Evolutionary conservation across 2,329 filamentous ascomycete genomes (phyloP).

Genomic region (Penicillium sp.): DNA sequence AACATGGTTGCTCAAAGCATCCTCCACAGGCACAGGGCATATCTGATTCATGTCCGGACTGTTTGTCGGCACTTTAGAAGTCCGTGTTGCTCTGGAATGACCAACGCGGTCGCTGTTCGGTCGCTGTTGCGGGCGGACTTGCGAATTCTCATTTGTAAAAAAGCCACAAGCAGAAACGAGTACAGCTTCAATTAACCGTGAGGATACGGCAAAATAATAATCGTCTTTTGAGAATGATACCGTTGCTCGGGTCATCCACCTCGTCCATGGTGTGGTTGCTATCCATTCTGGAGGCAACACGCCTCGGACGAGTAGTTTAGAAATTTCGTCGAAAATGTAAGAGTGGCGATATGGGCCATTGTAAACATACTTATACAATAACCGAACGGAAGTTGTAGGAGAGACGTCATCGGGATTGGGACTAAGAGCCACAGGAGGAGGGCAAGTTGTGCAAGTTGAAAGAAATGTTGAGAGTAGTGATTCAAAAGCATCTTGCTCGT

Average conservation of each 20-base stretch:
- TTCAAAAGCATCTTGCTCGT: slow-evolving; percentile 40
- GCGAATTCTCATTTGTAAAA: neutral
- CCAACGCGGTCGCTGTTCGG: neutral
- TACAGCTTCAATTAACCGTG: slow-evolving; percentile 33
- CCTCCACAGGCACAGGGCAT: slow-evolving; percentile 37
- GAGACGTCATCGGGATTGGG: slow-evolving; percentile 14
- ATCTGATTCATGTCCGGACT: slow-evolving; percentile 7
- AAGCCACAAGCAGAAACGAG: slow-evolving; percentile 31
- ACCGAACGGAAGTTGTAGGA: slow-evolving; percentile 30
- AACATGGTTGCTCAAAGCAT: slow-evolving; percentile 39
- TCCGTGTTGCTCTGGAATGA: slow-evolving; percentile 15
- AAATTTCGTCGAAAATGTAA: slow-evolving; percentile 37
- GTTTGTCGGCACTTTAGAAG: slow-evolving; percentile 8
- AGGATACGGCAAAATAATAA: slow-evolving; percentile 32
- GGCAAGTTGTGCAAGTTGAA: slow-evolving; percentile 27
- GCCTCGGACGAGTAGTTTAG: slow-evolving; percentile 34
- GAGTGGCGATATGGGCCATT: slow-evolving; percentile 19
- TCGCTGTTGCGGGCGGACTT: neutral
- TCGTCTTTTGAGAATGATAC: slow-evolving; percentile 39
- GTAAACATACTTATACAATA: slow-evolving; percentile 33
- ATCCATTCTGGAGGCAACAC: slow-evolving; percentile 42
- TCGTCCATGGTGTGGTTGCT: slow-evolving; percentile 40
- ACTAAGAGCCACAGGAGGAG: slow-evolving; percentile 30
- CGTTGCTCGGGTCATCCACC: slow-evolving; percentile 37
- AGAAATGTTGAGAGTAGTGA: slow-evolving; percentile 35